Evolutionary conservation across 768 basidiomycete genomes (phyloP), one percentile per base, ranked within the genome.

Genomic region (Kwoniella europaea): DNA sequence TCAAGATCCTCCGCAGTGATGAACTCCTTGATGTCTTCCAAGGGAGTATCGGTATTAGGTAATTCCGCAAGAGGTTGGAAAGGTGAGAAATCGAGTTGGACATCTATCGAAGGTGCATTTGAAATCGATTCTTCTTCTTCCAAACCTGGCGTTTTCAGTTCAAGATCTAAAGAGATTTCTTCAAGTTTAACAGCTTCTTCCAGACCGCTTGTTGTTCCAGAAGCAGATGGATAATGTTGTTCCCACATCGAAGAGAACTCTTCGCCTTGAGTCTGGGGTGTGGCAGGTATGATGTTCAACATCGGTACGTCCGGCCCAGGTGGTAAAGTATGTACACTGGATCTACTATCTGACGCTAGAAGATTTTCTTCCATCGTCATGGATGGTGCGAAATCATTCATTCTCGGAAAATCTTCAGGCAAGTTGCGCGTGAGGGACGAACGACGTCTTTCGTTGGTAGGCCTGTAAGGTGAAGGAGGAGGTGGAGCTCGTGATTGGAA

Each of bases 231-330:
- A 22, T 61, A 61, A 43, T 61, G 59, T 27, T 22, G 27, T 61
- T 67, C 57, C 65, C 65, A 67, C 3, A 57, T 57, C 3, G 27
- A 16, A 2, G 67, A 64, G 58, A 76, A 81, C 27, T 76, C 77
- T 50, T 80, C 74, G 6, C 59, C 62, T 16, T 64, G 57, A 22
- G 77, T 74, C 58, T 79, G 76, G 18, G 79, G 79, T 5, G 79
- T 81, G 13, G 79, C 79, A 42, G 79, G 79, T 50, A 81, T 81
- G 66, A 81, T 75, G 35, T 81, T 81, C 60, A 81, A 64, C 73
- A 77, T 76, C 9, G 79, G 79, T 15, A 81, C 71, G 41, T 67
- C 55, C 35, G 67, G 54, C 18, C 71, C 75, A n/a, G 15, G 35
- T 10, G 68, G 56, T 43, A 76, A 24, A 44, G 71, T 65, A 24